phyloP scores from a whole-genome alignment of 768 basidiomycete genomes.

The Agrocybe praecox region DNA sequence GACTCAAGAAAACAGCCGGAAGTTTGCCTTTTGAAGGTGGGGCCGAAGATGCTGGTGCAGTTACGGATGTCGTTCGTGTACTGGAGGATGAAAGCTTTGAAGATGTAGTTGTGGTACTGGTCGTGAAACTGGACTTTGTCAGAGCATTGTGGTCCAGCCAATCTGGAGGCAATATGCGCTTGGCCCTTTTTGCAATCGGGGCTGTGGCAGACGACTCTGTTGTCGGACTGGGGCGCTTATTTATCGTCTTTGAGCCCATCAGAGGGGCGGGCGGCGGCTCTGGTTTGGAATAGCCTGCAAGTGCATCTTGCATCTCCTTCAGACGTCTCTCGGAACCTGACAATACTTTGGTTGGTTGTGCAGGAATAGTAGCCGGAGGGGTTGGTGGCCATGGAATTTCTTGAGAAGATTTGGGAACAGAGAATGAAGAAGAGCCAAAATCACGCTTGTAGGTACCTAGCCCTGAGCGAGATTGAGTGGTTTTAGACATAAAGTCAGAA shows the following conservation, averaged over 20 bases:
- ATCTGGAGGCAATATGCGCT: conserved; percentile 50
- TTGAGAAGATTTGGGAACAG: conserved; percentile 36
- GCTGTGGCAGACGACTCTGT: conserved; percentile 14
- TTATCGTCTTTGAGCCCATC: conserved; percentile 25
- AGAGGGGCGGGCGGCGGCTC: conserved; percentile 27
- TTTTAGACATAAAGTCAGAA: conserved; percentile 1
- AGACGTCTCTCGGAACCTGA: conserved; percentile 44
- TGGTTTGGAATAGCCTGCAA: conserved; percentile 31
- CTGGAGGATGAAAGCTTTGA: not conserved
- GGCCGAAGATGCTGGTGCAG: not conserved
- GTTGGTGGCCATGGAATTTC: conserved; percentile 48
- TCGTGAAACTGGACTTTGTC: conserved; percentile 33
- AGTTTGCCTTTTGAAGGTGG: conserved; percentile 21
- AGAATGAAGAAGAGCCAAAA: conserved; percentile 46
- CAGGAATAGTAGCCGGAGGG: conserved; percentile 21
- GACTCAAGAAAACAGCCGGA: conserved; percentile 65
- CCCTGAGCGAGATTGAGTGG: conserved; percentile 47
- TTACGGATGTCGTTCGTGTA: not conserved
- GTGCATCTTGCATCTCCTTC: conserved; percentile 60
- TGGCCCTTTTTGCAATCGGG: conserved; percentile 48
- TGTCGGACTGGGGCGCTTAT: conserved; percentile 39
- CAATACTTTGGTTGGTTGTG: conserved; percentile 14
- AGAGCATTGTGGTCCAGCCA: conserved; percentile 44
- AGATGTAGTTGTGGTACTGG: conserved; percentile 9
- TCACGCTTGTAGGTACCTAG: conserved; percentile 63